Base-by-base conservation (phyloP, 2,329 filamentous ascomycete species). In the Arthrobotrys megalospora region DNA sequence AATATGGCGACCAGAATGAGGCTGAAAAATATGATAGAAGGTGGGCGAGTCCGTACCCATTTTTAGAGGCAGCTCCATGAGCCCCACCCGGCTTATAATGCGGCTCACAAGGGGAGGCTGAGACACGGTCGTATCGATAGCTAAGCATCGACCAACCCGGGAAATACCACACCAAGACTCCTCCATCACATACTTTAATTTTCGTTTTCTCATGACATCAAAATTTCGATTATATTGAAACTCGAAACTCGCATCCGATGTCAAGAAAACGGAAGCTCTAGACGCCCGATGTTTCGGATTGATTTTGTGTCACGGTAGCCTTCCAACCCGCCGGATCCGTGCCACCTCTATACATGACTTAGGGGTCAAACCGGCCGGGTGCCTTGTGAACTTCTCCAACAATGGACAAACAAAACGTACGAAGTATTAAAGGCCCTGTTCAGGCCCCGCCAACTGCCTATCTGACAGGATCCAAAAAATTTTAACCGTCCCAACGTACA, bases 401-500 rank as follows among this genome's bases (percentile, higher is more conserved):
- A 45, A 45, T n/a, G n/a, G 6, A 28, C 24, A 28, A 28, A 60
- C 19, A 60, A 60, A 60, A 43, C 55, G 16, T 19, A 60, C 36
- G 43, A 60, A 11, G 55, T 28, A 24, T 43, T 43, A 3, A 34
- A 14, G 24, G 11, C 50, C 50, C 50, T 53, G 50, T 16, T 53
- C 10, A 28, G 7, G n/a, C 32, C 32, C 28, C 34, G 50, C 5
- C 10, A 19, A n/a, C 28, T 38, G 14, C 32, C 32, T 8, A 34
- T 43, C 16, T 60, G 55, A 60, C 55, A 60, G 55, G 55, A 60
- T 60, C 34, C 36, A 43, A n/a, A 58, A 16, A 34, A 34, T 21
- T 60, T 58, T 28, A 24, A 58, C 55, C 55, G 55, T 60, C 36
- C 55, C 36, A 60, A 60, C 53, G 8, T n/a, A 8, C 53, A 60